Percentiles rank a stretch among this genome's conserved stretches.
Conservation (phyloP, 2,329 filamentous ascomycete species). For the Cadophora malorum region DNA sequence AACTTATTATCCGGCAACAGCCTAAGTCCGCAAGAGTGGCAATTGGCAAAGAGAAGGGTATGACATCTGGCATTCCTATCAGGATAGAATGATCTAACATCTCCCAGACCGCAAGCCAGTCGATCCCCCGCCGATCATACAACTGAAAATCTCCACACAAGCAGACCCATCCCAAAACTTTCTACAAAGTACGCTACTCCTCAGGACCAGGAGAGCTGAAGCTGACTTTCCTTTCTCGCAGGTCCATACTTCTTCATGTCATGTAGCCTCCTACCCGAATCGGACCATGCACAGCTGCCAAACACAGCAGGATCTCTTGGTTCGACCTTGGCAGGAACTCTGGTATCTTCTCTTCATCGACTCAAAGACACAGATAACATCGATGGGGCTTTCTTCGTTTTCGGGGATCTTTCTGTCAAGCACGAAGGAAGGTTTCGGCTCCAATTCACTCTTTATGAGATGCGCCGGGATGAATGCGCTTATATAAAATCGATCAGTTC, state of each 20-base stretch:
- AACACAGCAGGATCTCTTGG: conserved; percentile 44
- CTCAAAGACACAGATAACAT: conserved; percentile 79
- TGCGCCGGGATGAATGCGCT: conserved; percentile 50
- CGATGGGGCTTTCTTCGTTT: conserved; percentile 90
- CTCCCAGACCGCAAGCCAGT: conserved; percentile 78
- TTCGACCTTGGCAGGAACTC: conserved; percentile 70
- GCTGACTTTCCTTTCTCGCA: conserved; percentile 32
- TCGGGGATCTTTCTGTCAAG: conserved; percentile 83
- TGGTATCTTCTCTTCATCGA: conserved; percentile 81
- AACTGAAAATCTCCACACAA: conserved; percentile 61
- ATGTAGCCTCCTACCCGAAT: conserved; percentile 48
- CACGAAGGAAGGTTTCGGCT: conserved; percentile 75
- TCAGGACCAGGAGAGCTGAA: not conserved
- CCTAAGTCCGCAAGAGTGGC: conserved; percentile 72
- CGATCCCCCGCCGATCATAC: conserved; percentile 85
- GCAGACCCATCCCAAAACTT: conserved; percentile 56
- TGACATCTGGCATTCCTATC: conserved; percentile 27
- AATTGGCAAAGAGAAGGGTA: conserved; percentile 78
- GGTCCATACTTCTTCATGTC: conserved; percentile 58
- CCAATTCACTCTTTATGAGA: conserved; percentile 79
- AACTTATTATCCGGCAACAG: conserved; percentile 68
- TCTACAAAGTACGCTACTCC: conserved; percentile 60
- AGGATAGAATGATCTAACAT: conserved; percentile 8
- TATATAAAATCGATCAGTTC: conserved; percentile 56
- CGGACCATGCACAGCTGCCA: not conserved